Evolutionary conservation across 2,329 filamentous ascomycete genomes (phyloP).

Genomic region (Fusarium pseudograminearum): DNA sequence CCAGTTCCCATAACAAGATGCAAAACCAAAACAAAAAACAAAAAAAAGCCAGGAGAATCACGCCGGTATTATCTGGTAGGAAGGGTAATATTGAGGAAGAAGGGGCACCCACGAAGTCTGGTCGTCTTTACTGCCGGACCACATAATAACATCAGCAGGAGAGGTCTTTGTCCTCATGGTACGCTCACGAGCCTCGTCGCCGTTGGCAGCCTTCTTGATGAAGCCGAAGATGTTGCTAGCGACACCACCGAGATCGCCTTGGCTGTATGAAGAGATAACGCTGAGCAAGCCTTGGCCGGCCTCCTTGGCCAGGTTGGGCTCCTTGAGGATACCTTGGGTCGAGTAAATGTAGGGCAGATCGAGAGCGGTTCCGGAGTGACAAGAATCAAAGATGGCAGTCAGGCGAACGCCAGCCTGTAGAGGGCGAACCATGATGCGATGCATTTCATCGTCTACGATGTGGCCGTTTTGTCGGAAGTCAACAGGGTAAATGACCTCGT

Average conservation of each 20-base stretch:
- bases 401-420: constrained; percentile 67
- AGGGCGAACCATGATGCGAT: constrained; percentile 75
- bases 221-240: constrained; percentile 83
- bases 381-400: constrained; percentile 74
- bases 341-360: constrained; percentile 77
- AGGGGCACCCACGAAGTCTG: constrained; percentile 83
- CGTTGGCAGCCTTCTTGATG: constrained; percentile 88
- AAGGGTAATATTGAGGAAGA: constrained; percentile 41
- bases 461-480: constrained; percentile 84
- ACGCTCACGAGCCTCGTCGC: constrained; percentile 84
- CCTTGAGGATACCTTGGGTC: constrained; percentile 75
- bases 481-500: constrained; percentile 86
- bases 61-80: constrained; percentile 28
- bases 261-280: constrained; percentile 69
- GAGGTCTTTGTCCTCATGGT: constrained; percentile 91
- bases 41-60: constrained; percentile 24
- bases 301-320: constrained; percentile 76
- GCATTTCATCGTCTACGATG: constrained; percentile 87
- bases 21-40: constrained; percentile 17
- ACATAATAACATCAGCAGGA: constrained; percentile 96
- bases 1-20: constrained; percentile 21
- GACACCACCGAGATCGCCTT: constrained; percentile 85
- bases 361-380: constrained; percentile 74
- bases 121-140: constrained; percentile 95
- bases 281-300: constrained; percentile 73